Evolutionary conservation across 2,329 filamentous ascomycete species (phyloP).

Genomic region (Cercospora canescens): DNA sequence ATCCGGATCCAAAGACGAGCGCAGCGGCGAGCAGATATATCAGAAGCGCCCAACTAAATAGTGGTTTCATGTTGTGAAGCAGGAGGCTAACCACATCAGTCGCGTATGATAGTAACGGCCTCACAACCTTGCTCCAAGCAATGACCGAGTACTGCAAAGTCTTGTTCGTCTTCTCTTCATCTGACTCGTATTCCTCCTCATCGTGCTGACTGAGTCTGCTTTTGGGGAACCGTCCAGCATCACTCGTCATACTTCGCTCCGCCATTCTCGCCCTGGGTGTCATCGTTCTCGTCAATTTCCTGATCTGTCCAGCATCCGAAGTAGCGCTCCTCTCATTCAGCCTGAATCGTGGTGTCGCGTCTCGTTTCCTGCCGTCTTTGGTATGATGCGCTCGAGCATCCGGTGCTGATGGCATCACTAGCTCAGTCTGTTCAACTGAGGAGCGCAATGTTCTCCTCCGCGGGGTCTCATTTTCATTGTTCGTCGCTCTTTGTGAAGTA

Average conservation of each 20-base stretch:
- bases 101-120: conserved; percentile 49
- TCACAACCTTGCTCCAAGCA: conserved; percentile 36
- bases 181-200: conserved; percentile 28
- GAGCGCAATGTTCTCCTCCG: conserved; percentile 25
- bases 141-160: conserved; percentile 10
- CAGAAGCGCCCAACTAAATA: conserved; percentile 63
- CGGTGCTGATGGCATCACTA: conserved; percentile 46
- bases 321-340: conserved; percentile 34
- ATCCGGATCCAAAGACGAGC: conserved; percentile 60
- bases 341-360: conserved; percentile 31
- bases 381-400: conserved; percentile 20
- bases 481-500: background rate
- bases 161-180: conserved; percentile 15
- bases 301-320: conserved; percentile 31
- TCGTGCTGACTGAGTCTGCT: conserved; percentile 23
- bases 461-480: conserved; percentile 14
- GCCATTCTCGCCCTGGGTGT: conserved; percentile 28
- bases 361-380: conserved; percentile 19
- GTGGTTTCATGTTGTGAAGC: conserved; percentile 63
- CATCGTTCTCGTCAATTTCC: conserved; percentile 26
- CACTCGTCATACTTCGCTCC: conserved; percentile 34
- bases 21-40: conserved; percentile 62
- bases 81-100: conserved; percentile 60
- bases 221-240: conserved; percentile 28
- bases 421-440: conserved; percentile 40